Base-by-base conservation (phyloP, 495 filamentous ascomycete species). In the Filosporella fistucella region DNA sequence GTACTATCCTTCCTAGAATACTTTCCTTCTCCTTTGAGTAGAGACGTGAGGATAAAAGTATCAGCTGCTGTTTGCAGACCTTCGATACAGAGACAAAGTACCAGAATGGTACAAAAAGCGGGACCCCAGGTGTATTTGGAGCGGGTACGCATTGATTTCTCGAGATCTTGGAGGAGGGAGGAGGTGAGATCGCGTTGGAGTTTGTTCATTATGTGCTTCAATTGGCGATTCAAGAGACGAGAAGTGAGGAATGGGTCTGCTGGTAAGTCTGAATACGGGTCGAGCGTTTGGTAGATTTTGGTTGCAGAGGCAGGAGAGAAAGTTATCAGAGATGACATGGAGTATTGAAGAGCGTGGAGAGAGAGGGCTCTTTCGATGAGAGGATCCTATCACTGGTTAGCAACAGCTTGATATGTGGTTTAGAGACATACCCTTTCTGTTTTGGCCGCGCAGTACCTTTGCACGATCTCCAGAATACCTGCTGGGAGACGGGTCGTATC, bases 51-150 rank as follows among this genome's bases (percentile, higher is more conserved):
- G 32, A 73, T 66, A 42, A 72, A 74, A 11, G 59, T 64, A 54
- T 76, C 72, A 25, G 72, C 69, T 2, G 72, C 69, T 16, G 62
- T 63, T 60, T 77, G 70, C 33, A 75, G 63, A 20, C 57, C 57
- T 55, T 76, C 74, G 65, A 77, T 75, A 54, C 74, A 76, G 30
- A 76, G 63, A 33, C 70, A 72, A 20, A 77, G 63, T 3, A 74
- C 63, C 18, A 75, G 52, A 39, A 77, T 75, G 1, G 71, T 65
- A 13, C 68, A 72, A 16, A 76, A 67, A 33, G 72, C 75, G 5
- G 71, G 65, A 32, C 68, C 73, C 72, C 73, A 77, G 45, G 72
- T 69, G 34, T 60, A 60, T 9, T 69, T 68, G 26, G 64, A 57
- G 45, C 72, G 70, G 0, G 70, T 68, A 57, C 73, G 72, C 26